Conservation (phyloP, 2,329 filamentous ascomycete species). For the Monilinia fructicola region DNA sequence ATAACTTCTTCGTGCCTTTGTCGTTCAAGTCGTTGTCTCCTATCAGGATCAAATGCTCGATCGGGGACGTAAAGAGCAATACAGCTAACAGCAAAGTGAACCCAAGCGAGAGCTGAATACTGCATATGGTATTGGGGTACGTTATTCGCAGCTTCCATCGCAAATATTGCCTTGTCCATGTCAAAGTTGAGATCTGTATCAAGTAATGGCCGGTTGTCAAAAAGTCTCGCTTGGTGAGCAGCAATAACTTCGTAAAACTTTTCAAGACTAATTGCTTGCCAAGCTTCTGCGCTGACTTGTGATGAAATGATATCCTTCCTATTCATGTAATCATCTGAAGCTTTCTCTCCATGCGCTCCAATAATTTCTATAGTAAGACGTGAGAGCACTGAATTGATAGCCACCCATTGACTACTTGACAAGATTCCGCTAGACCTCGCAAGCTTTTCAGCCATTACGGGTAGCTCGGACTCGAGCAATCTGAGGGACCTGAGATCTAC, state of each 20-base stretch:
- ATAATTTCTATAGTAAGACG: slow-evolving; percentile 32
- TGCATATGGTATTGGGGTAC: slow-evolving; percentile 35
- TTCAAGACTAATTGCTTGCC: background rate
- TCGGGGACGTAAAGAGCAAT: slow-evolving; percentile 83
- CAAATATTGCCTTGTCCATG: slow-evolving; percentile 41
- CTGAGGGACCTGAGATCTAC: slow-evolving; percentile 61
- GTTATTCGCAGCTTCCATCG: slow-evolving; percentile 38
- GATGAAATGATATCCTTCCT: background rate
- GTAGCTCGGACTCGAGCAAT: slow-evolving; percentile 64
- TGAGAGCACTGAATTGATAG: slow-evolving; percentile 41
- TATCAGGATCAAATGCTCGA: slow-evolving; percentile 78
- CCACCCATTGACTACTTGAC: slow-evolving; percentile 51
- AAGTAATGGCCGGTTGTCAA: slow-evolving; percentile 24
- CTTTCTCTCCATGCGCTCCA: slow-evolving; percentile 30
- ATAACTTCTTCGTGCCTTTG: slow-evolving; percentile 58
- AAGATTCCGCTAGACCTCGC: slow-evolving; percentile 28
- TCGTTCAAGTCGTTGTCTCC: slow-evolving; percentile 64
- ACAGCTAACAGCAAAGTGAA: slow-evolving; percentile 71
- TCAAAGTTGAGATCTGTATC: slow-evolving; percentile 38
- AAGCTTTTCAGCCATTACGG: slow-evolving; percentile 55
- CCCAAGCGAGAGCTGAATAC: slow-evolving; percentile 63
- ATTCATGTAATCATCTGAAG: background rate
- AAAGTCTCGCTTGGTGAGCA: background rate
- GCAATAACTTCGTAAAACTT: background rate
- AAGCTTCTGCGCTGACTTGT: background rate